These are phyloP conservation scores for Eragrostis nindensis DNA, from an alignment of 176 grass and related monocot species.

Conservation along the genomic window DNA sequence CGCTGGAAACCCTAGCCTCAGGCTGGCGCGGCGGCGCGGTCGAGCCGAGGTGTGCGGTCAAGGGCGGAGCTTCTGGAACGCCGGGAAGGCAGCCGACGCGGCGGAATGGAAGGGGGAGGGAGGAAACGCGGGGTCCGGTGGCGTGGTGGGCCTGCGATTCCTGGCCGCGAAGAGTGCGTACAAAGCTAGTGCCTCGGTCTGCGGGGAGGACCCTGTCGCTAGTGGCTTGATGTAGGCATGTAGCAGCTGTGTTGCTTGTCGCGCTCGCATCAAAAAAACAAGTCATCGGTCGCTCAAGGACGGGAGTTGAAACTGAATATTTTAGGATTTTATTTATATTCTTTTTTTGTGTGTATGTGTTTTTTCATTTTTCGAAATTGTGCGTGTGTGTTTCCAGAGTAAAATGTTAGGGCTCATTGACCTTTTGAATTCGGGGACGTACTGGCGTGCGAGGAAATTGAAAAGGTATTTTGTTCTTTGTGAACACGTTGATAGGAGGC, in stretches of 20 bases:
- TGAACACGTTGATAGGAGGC: too few relatives aligned
- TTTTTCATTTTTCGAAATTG: too few relatives aligned
- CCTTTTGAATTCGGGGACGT: too few relatives aligned
- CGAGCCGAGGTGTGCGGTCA: background rate
- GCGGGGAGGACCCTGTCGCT: background rate
- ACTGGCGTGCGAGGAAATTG: too few relatives aligned
- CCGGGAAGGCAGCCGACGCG: background rate
- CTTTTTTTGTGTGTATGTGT: too few relatives aligned
- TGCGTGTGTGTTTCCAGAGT: too few relatives aligned
- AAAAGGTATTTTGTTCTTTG: too few relatives aligned
- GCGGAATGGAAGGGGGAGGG: background rate
- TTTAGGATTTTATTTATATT: too few relatives aligned
- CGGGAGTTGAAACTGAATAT: background rate
- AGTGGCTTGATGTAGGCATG: background rate
- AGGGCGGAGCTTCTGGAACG: conserved; percentile 26
- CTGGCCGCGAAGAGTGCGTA: background rate
- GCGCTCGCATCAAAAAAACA: background rate
- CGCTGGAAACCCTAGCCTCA: conserved; percentile 17
- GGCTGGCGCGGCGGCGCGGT: background rate
- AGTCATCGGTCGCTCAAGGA: background rate
- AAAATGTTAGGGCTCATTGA: too few relatives aligned
- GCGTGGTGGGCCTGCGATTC: conserved; percentile 26
- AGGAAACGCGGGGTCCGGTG: background rate
- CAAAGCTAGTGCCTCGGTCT: background rate
- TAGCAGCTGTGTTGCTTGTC: background rate